Evolutionary conservation across 192 early-diverging fungal genomes (phyloP), one percentile per base, ranked within the genome.

Genomic region (Dispira simplex): DNA sequence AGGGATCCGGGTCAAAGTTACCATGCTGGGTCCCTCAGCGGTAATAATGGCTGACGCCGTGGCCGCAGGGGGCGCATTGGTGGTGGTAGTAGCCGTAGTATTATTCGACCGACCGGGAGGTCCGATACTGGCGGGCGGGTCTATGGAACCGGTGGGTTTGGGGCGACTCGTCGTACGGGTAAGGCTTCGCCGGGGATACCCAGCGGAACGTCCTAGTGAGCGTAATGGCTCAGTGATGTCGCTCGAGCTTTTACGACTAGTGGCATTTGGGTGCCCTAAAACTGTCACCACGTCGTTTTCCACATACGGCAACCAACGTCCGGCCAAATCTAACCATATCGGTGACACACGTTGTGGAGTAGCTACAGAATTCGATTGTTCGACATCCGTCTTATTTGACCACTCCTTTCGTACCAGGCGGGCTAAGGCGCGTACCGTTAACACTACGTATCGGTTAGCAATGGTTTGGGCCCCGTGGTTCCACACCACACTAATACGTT

Each of bases 401-500:
- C 16, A 51, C 1, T 51, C 58, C 32, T 27, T 10, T 18, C 28
- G 58, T 13, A 60, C 32, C 12, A 14, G 28, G 1, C 32, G 21
- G 16, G 44, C 13, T 1, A 60, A 10, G 14, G 43, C 25, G 10
- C 58, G 58, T 2, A 44, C 39, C 28, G 44, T 21, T 11, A 27
- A 16, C 32, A 28, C 13, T 11, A 60, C 39, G 43, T 43, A 60
- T 12, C 43, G 58, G 43, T 60, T 60, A 14, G 13, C 32, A 12
- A 60, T 11, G 10, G 32, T 27, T 27, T 60, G 58, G 28, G 12
- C 21, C 26, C 58, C 58, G 32, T 43, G 58, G 43, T 60, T 60
- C 58, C 58, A 60, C 13, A 21, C 58, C 43, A 60, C 18, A 16
- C 58, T 60, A 12, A 60, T 12, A n/a, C 58, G 58, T 21, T 60